A percentile compares a stretch with the other conserved stretches of the same genome.
phyloP scores from a whole-genome alignment of 306 rosid genomes.

The Lathyrus aphaca region DNA sequence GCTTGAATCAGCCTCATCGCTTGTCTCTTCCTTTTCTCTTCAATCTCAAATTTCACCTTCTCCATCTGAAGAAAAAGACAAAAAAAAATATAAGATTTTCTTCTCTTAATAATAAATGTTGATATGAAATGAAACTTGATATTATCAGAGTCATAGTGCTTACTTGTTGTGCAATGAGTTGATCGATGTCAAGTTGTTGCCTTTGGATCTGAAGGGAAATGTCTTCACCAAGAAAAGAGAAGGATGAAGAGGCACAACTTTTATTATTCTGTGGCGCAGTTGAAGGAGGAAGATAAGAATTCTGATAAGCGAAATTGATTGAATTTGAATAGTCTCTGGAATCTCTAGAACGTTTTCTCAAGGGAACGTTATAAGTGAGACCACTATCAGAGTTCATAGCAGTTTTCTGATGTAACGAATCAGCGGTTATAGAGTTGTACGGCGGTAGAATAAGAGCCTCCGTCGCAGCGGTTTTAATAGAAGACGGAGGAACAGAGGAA shows the following conservation, averaged over 20 bases:
- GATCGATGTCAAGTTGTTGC: constrained; percentile 71
- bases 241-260: constrained; percentile 42
- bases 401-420: constrained; percentile 50
- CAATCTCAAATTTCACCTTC: constrained; percentile 72
- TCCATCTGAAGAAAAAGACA: constrained; percentile 54
- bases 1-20: constrained; percentile 63
- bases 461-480: constrained; percentile 46
- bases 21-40: constrained; percentile 71
- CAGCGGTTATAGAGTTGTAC: constrained; percentile 49
- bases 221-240: constrained; percentile 86
- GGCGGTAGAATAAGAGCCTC: constrained; percentile 49
- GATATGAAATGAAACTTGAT: neutral
- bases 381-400: constrained; percentile 74
- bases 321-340: constrained; percentile 20
- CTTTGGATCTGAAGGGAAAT: constrained; percentile 68
- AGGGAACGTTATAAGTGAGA: constrained; percentile 53
- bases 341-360: constrained; percentile 73
- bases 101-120: neutral
- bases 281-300: constrained; percentile 15
- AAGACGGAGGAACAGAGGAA: constrained; percentile 50
- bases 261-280: constrained; percentile 5
- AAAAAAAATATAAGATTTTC: neutral
- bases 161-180: constrained; percentile 67
- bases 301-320: constrained; percentile 31
- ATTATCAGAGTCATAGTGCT: neutral